Base-by-base conservation (phyloP, 441 rosid species). In the Biscutella auriculata region DNA sequence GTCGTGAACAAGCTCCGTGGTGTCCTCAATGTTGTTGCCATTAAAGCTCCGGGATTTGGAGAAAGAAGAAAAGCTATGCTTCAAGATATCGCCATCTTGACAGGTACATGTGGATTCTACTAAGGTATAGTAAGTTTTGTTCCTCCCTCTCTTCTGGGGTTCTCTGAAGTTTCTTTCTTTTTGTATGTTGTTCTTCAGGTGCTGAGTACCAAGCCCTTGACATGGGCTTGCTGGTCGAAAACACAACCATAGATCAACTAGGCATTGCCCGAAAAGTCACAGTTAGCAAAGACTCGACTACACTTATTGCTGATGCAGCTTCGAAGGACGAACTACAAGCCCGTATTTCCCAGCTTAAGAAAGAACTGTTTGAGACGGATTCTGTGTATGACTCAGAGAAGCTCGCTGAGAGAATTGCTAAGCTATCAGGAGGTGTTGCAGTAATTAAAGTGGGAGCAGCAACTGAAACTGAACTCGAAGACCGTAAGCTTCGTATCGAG, bases 381-480 rank as follows among this genome's bases (percentile, higher is more conserved):
- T 87, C 96, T 52, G 75, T 87, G 1, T 93, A 87, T 10, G 95
- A 88, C 78, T 47, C 93, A 0, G 83, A 85, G 68, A 93, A 89
- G 75, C 78, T 89, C 5, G 90, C 95, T 4, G 98, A 93, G 78
- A 89, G 97, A 68, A 89, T 93, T 35, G 93, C 98, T 30, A 93
- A 93, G 47, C 57, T 93, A 36, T 87, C 97, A 10, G 97, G 97
- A 48, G 98, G 97, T 50, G 95, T 89, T 65, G 98, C 97, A 34
- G 96, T 89, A 32, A 78, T 93, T 66, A 85, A 93, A 71, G 98
- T 82, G 5, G 97, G 98, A 26, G 98, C 98, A 60, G 97, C 95
- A 6, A 93, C 96, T 1, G 98, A 93, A 74, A 82, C 95, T n/a
- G 98, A 88, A 75, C 97, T 93, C 12, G 96, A 93, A 70, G 97